Evolutionary conservation across 139 green algal genomes (phyloP).

Genomic region (Edaphochlamys debaryana): DNA sequence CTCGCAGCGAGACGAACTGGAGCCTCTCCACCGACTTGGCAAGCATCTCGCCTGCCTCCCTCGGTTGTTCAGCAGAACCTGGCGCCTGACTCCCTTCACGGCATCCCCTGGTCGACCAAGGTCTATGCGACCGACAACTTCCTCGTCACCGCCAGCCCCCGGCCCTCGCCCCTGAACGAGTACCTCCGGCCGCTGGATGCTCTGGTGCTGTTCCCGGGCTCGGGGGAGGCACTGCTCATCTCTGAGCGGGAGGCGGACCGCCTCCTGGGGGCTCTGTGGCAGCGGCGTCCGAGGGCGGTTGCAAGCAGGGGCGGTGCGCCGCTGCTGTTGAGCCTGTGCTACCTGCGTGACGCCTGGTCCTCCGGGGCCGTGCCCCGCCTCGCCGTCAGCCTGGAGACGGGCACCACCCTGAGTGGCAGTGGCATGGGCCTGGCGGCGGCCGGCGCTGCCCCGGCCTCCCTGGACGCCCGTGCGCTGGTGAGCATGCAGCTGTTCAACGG

Average conservation of each 20-base stretch:
- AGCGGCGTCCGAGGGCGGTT: conserved; percentile 23
- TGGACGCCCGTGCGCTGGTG: too few species aligned
- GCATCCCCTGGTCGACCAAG: conserved; percentile 12
- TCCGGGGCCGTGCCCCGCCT: not conserved
- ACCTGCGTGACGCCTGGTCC: too few species aligned
- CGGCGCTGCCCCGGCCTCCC: not conserved
- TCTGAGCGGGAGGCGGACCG: too few species aligned
- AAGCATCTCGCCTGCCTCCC: not conserved
- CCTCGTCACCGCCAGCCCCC: not conserved
- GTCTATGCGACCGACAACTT: conserved; percentile 60
- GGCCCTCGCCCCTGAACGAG: too few species aligned
- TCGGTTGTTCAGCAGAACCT: not conserved
- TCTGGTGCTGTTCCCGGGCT: too few species aligned
- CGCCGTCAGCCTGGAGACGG: not conserved
- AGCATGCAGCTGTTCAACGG: too few species aligned
- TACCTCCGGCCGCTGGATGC: too few species aligned
- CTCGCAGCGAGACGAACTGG: conserved; percentile 50
- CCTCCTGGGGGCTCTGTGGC: too few species aligned
- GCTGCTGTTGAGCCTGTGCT: too few species aligned
- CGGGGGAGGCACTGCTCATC: too few species aligned
- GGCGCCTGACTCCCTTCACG: not conserved
- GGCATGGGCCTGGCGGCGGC: too few species aligned
- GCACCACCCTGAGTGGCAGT: too few species aligned
- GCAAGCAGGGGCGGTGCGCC: conserved; percentile 47
- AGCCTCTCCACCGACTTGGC: conserved; percentile 13